phyloP scores from a whole-genome alignment of 2,329 filamentous ascomycete genomes.

The Ilyonectria sp. region DNA sequence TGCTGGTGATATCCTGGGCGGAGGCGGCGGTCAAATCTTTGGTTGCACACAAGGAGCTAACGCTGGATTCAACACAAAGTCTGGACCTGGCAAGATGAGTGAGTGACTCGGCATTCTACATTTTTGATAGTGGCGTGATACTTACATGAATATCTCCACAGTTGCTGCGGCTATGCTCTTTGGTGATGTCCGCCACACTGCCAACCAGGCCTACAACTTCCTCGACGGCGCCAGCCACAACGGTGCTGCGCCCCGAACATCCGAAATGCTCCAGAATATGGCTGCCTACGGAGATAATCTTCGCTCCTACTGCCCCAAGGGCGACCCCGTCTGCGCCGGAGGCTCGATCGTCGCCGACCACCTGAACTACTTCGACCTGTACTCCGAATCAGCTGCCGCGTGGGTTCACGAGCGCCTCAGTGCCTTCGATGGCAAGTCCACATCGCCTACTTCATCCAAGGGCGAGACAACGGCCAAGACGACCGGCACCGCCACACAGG shows the following conservation, averaged over 20 bases:
- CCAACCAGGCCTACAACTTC: conserved; percentile 52
- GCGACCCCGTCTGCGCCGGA: conserved; percentile 57
- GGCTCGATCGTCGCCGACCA: conserved; percentile 37
- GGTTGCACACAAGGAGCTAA: neutral
- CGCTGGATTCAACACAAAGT: neutral
- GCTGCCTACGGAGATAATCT: conserved; percentile 44
- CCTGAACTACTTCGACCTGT: conserved; percentile 37
- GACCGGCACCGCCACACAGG: neutral
- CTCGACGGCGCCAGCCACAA: conserved; percentile 43
- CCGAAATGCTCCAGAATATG: conserved; percentile 45
- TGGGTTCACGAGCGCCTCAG: conserved; percentile 26
- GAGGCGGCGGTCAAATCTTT: conserved; percentile 44
- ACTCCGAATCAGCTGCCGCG: conserved; percentile 21
- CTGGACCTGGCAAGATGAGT: conserved; percentile 11
- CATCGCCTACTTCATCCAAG: neutral
- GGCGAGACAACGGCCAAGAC: neutral
- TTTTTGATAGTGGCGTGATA: too few species aligned
- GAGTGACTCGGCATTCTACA: neutral
- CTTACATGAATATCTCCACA: neutral
- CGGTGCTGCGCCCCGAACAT: conserved; percentile 46
- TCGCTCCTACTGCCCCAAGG: conserved; percentile 53
- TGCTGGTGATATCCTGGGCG: conserved; percentile 54
- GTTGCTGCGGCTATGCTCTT: conserved; percentile 35
- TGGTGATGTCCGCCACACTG: conserved; percentile 52
- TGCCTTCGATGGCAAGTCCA: neutral